These are phyloP conservation scores for Nicotiana attenuata DNA, from an alignment of 257 asterid genomes.

Conservation along the genomic window DNA sequence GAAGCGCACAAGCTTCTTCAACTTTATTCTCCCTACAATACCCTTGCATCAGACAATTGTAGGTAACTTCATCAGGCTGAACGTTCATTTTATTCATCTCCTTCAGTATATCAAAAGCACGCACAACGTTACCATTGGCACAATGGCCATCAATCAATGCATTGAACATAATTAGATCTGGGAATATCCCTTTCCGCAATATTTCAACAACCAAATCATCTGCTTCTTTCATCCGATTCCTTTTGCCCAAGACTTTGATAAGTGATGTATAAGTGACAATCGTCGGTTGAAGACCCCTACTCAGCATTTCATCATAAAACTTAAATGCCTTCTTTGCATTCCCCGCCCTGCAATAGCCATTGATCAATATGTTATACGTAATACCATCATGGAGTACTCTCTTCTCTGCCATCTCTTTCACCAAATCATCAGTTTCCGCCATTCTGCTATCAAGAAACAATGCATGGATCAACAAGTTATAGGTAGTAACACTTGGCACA, in stretches of 20 bases:
- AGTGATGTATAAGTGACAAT: constrained; percentile 41
- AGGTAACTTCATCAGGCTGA: constrained; percentile 48
- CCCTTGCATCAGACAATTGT: constrained; percentile 46
- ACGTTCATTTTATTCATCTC: constrained; percentile 47
- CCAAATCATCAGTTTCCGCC: constrained; percentile 31
- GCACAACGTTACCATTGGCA: constrained; percentile 32
- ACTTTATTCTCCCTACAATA: constrained; percentile 44
- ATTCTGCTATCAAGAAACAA: constrained; percentile 32
- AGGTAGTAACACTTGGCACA: constrained; percentile 41
- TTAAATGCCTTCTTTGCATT: constrained; percentile 37
- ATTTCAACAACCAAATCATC: constrained; percentile 39
- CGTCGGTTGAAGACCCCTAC: constrained; percentile 41
- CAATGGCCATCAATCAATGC: constrained; percentile 50
- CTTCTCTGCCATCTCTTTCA: constrained; percentile 40
- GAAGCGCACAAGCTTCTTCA: constrained; percentile 40
- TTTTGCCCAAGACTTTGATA: constrained; percentile 39
- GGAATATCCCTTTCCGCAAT: constrained; percentile 30
- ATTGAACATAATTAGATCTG: constrained; percentile 57
- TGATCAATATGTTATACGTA: constrained; percentile 46
- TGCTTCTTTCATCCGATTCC: constrained; percentile 46
- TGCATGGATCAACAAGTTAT: constrained; percentile 44
- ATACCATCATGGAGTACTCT: constrained; percentile 37
- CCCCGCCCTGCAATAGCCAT: constrained; percentile 37
- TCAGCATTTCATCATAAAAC: constrained; percentile 46
- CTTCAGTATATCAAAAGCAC: constrained; percentile 31